Base-by-base conservation (phyloP, 2,329 filamentous ascomycete genomes). In the Pyricularia grisea region DNA sequence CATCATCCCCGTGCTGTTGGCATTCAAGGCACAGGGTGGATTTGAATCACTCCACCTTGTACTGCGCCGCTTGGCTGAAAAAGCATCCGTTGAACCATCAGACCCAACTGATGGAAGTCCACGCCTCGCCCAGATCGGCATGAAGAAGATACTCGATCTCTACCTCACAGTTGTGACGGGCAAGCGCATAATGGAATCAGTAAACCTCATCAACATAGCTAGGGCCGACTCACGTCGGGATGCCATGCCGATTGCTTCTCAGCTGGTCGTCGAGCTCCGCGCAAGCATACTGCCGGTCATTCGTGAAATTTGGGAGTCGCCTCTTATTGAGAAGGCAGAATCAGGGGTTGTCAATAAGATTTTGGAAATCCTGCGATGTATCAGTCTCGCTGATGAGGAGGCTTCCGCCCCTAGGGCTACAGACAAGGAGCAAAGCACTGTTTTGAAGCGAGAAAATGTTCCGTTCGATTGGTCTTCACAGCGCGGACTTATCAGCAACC, bases 241-340 rank as follows among this genome's bases (percentile, higher is more conserved):
- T 14, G 25, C 50, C 3, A 68, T 36, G 23, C 55, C 55, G 2
- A 76, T 87, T 25, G 85, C 88, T 17, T 83, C 87, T 1, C 94
- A 97, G 74, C 91, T 98, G 69, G 82, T 97, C 17, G 88, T 98
- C 6, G 94, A 98, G 77, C 80, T 98, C 61, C 90, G 95, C 61
- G 88, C 91, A 79, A 87, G 89, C 30, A 87, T 97, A 30, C 81
- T 97, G 17, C 92, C 93, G 0, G 87, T 90, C 65, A 85, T 95
- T 60, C 86, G 87, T 69, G 85, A 89, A 65, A 85, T 98, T 31
- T 99, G 95, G 96, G 89, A 92, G 73, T 96, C 93, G 0, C 83
- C 88, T 30, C 87, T 97, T 66, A 87, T 95, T 23, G 93, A 97
- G 73, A 94, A 92, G 74, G 87, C 89, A 28, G 85, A 88, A 27